phyloP scores from a whole-genome alignment of 176 grass and related monocot genomes.

The Bothriochloa decipiens region DNA sequence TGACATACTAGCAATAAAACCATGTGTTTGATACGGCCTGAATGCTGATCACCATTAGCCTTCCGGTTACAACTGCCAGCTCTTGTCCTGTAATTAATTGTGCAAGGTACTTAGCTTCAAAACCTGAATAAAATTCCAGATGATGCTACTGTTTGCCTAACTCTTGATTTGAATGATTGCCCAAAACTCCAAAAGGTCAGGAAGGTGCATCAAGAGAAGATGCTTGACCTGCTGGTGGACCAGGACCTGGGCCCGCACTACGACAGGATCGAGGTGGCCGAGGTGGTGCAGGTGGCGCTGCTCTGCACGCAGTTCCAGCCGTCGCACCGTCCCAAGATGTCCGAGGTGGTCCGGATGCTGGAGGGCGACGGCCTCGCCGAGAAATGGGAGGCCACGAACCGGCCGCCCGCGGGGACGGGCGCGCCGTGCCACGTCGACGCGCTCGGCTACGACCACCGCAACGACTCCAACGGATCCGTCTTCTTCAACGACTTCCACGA shows the following conservation, averaged over 20 bases:
- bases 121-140: neutral
- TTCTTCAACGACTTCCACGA: conserved; percentile 63
- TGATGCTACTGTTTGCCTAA: neutral
- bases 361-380: conserved; percentile 80
- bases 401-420: neutral
- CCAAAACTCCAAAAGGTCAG: conserved; percentile 41
- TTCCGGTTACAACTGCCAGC: neutral
- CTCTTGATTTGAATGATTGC: neutral
- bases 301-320: conserved; percentile 78
- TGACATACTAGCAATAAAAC: conserved; percentile 16
- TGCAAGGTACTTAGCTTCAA: neutral
- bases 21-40: neutral
- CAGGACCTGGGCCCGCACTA: conserved; percentile 58
- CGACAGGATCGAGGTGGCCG: conserved; percentile 72
- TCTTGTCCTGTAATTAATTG: neutral
- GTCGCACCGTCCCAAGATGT: conserved; percentile 75
- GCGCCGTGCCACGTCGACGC: neutral
- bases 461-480: conserved; percentile 51
- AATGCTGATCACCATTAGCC: neutral
- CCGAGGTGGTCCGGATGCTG: conserved; percentile 78
- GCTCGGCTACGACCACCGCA: conserved; percentile 40
- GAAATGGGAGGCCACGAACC: conserved; percentile 72
- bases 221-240: conserved; percentile 62
- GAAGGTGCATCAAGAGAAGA: conserved; percentile 78
- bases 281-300: conserved; percentile 75